phyloP scores from a whole-genome alignment of 441 rosid genomes.

The Adansonia gregorii region DNA sequence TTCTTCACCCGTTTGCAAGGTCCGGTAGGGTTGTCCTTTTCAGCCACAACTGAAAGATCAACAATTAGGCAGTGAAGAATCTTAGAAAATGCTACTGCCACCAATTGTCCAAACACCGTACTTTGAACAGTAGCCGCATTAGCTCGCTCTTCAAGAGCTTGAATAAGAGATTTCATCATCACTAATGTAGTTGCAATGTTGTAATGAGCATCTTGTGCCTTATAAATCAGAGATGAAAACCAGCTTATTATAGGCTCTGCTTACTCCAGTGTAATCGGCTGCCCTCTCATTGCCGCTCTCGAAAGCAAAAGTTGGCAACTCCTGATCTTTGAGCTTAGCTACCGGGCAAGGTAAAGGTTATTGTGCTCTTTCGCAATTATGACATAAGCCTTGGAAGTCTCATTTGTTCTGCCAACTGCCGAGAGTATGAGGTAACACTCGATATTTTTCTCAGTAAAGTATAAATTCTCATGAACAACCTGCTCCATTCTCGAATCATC shows the following conservation, averaged over 20 bases:
- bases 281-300: slow-evolving; percentile 78
- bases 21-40: slow-evolving; percentile 52
- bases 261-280: slow-evolving; percentile 63
- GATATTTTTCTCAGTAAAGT: slow-evolving; percentile 58
- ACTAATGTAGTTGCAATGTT: slow-evolving; percentile 85
- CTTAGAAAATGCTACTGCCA: slow-evolving; percentile 74
- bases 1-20: slow-evolving; percentile 63
- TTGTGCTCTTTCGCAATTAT: slow-evolving; percentile 87
- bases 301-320: slow-evolving; percentile 90
- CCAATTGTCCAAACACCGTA: slow-evolving; percentile 73
- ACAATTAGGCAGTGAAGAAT: slow-evolving; percentile 73
- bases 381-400: slow-evolving; percentile 92
- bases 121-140: slow-evolving; percentile 85
- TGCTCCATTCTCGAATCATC: not conserved
- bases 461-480: slow-evolving; percentile 9
- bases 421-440: slow-evolving; percentile 72
- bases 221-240: slow-evolving; percentile 73
- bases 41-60: slow-evolving; percentile 76
- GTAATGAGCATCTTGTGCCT: slow-evolving; percentile 87
- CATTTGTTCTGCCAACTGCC: slow-evolving; percentile 91
- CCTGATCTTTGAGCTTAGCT: slow-evolving; percentile 52
- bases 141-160: slow-evolving; percentile 92
- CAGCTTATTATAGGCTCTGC: slow-evolving; percentile 74
- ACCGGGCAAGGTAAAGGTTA: not conserved
- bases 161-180: slow-evolving; percentile 89